These are phyloP conservation scores for Colletotrichum sojae DNA, from an alignment of 2,329 filamentous ascomycete species.

Conservation along the genomic window DNA sequence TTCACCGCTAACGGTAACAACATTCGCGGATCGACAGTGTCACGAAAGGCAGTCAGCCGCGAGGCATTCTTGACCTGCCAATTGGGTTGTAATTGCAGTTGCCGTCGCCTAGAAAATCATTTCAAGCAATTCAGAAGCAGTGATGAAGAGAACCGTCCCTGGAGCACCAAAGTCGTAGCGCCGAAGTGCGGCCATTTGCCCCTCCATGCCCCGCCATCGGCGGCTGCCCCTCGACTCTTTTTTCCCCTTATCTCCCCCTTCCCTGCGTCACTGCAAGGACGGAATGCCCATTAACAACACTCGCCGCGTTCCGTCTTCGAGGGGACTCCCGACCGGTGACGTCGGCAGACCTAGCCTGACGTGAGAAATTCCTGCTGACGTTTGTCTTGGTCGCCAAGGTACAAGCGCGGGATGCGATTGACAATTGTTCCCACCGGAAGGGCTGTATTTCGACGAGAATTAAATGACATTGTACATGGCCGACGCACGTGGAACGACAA, in stretches of 20 bases:
- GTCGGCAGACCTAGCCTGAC: constrained; percentile 9
- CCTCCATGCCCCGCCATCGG: constrained; percentile 36
- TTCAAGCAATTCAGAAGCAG: no score
- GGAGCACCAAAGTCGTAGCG: background rate
- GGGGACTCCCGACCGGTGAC: background rate
- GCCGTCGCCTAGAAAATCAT: no score
- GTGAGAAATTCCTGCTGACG: background rate
- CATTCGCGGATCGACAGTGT: no score
- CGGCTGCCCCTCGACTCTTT: background rate
- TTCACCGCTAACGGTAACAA: no score
- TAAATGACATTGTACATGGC: background rate
- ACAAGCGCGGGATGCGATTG: background rate
- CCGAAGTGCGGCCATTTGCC: constrained; percentile 16
- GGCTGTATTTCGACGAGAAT: constrained; percentile 2
- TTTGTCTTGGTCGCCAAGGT: no score
- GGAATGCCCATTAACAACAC: constrained; percentile 7
- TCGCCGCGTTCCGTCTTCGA: background rate
- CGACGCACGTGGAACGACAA: constrained; percentile 16
- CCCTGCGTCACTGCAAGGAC: constrained; percentile 22
- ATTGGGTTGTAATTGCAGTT: no score
- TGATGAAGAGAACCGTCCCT: background rate
- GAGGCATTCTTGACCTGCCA: no score
- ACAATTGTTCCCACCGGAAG: constrained; percentile 4
- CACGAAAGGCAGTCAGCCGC: no score
- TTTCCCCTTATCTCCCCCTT: background rate